Evolutionary conservation across 2,329 filamentous ascomycete species (phyloP), one percentile per base, ranked within the genome.

Genomic region (Phyllosticta paracitricarpa): DNA sequence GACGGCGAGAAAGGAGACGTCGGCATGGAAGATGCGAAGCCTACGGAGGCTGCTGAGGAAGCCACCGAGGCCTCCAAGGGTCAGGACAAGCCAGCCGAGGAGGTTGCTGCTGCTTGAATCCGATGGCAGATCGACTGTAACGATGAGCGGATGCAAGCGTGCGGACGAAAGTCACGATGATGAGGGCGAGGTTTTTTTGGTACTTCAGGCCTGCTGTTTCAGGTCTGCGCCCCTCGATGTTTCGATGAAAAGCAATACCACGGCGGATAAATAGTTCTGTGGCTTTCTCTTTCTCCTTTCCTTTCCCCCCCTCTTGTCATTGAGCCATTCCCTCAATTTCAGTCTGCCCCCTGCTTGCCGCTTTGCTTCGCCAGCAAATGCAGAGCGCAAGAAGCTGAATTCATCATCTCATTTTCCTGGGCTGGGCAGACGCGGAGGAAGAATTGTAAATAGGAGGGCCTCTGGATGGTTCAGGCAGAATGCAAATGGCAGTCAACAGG

Each of bases 1-100:
- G 64, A 60, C 4, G 64, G 54, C 4, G 73, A 72, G 57, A 70
- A 73, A 61, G 60, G 66, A 17, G 71, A 70, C 54, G 63, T 61
- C 24, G 35, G 63, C 9, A 67, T 68, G 48, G 70, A 71, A 51
- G 70, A 72, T 56, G 71, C 69, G 25, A 68, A 71, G 53, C 33
- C 57, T 9, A 35, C 40, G 25, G 57, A 59, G 57, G 51, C 51
- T 48, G 61, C 48, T 28, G 48, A 40, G 22, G 30, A 55, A 5
- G 5, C 53, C n/a, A 25, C 52, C 14, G 52, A 48, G 3, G 40
- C 53, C n/a, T 22, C 52, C 14, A 19, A 48, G 14, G 40, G 14
- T 7, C 14, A 48, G n/a, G 53, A 24, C 6, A 52, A 53, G 40
- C 53, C 40, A n/a, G 12, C 58, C 14, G 52, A 24, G 12, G 58